Percentiles rank a stretch among this genome's conserved stretches.
These are phyloP conservation scores for Leonotis leonurus DNA, from an alignment of 257 asterid genomes.

Conservation along the genomic window DNA sequence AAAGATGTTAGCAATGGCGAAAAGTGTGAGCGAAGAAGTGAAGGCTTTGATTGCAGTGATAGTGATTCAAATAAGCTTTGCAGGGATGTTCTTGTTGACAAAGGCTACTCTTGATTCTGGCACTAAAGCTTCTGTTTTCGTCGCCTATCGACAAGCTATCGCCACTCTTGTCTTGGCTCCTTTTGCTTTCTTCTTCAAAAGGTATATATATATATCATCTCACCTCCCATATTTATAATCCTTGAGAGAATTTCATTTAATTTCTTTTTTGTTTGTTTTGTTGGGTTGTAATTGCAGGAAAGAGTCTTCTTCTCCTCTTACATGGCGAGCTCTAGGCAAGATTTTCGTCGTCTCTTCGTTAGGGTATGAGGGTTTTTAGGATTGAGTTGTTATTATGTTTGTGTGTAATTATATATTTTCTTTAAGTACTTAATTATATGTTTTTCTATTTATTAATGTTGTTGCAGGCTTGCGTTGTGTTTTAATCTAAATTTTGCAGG, in stretches of 20 bases:
- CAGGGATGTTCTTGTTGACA: constrained; percentile 2
- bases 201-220: background rate
- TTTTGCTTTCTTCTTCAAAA: background rate
- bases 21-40: background rate
- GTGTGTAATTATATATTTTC: too few species aligned
- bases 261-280: background rate
- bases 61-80: background rate
- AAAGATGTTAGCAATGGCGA: background rate
- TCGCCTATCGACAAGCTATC: constrained; percentile 4
- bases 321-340: background rate
- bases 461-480: constrained; percentile 3
- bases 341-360: constrained; percentile 9
- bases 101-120: constrained; percentile 7
- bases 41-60: background rate
- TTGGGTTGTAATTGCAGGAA: background rate
- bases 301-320: background rate
- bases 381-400: too few species aligned
- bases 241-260: background rate
- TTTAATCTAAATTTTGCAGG: constrained; percentile 37
- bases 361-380: background rate
- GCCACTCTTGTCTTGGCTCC: constrained; percentile 4
- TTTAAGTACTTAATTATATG: too few species aligned
- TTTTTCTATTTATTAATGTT: too few species aligned
- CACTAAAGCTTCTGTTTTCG: constrained; percentile 3
- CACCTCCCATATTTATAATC: too few species aligned